Conservation (phyloP, 2,329 filamentous ascomycete genomes). For the Rutstroemia sp. region DNA sequence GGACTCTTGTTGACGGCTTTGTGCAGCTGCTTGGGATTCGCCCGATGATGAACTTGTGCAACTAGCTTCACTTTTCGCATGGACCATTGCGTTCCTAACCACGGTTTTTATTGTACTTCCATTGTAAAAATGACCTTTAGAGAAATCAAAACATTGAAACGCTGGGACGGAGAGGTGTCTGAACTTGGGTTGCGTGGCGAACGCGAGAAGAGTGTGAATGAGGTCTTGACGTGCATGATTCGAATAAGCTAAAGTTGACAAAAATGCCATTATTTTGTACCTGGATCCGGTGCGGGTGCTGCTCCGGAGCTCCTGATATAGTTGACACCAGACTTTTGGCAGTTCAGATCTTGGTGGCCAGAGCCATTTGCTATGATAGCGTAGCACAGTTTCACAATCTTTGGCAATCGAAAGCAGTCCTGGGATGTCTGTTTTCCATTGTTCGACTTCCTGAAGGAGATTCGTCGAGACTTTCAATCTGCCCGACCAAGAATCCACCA, state of each 20-base stretch:
- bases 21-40: no score
- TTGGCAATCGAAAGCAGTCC: constrained; percentile 2
- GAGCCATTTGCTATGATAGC: constrained; percentile 16
- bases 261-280: constrained; percentile 26
- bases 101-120: neutral
- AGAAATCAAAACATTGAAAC: neutral
- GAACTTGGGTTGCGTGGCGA: constrained; percentile 23
- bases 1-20: no score
- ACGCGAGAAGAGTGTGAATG: constrained; percentile 27
- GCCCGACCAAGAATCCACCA: constrained; percentile 18
- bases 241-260: constrained; percentile 25
- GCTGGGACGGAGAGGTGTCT: neutral
- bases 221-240: constrained; percentile 18
- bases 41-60: no score
- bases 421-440: constrained; percentile 11
- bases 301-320: constrained; percentile 18
- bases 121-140: constrained; percentile 1
- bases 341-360: constrained; percentile 11
- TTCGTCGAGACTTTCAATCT: constrained; percentile 6
- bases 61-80: no score
- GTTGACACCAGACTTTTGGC: constrained; percentile 17
- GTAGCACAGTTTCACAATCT: neutral
- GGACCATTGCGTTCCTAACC: no score
- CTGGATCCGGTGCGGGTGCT: constrained; percentile 12
- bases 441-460: constrained; percentile 19